phyloP scores from a whole-genome alignment of 1,284 basidiomycete genomes.

The Xanthoconium separans region DNA sequence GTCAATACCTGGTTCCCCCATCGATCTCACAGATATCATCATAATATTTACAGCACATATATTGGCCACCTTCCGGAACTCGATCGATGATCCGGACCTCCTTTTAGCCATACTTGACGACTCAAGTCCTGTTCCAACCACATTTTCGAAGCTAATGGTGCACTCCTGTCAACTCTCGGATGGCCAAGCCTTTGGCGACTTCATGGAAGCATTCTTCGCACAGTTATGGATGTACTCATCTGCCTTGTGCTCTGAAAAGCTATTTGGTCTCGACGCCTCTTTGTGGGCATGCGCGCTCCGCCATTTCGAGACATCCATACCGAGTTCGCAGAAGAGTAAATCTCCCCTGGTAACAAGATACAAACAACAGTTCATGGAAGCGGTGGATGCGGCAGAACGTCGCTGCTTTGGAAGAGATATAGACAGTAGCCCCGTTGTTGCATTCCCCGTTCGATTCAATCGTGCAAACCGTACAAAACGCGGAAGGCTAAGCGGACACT shows the following conservation, averaged over 20 bases:
- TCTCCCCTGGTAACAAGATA: constrained; percentile 32
- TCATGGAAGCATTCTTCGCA: constrained; percentile 25
- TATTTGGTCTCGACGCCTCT: constrained; percentile 47
- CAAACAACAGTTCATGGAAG: constrained; percentile 42
- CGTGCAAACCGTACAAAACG: constrained; percentile 5
- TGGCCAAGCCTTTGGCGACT: constrained; percentile 12
- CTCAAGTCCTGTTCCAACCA: constrained; percentile 31
- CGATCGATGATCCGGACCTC: not conserved
- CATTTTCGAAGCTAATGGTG: constrained; percentile 32
- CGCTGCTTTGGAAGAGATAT: constrained; percentile 37
- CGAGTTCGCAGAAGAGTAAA: constrained; percentile 14
- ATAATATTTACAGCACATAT: constrained; percentile 31
- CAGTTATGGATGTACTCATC: constrained; percentile 34
- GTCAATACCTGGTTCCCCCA: constrained; percentile 3
- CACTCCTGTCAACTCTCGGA: constrained; percentile 11
- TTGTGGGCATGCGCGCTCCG: constrained; percentile 53
- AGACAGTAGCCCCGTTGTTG: constrained; percentile 18
- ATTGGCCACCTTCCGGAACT: constrained; percentile 20
- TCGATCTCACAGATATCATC: constrained; percentile 33
- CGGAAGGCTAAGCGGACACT: constrained; percentile 31
- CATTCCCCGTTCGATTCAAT: constrained; percentile 4
- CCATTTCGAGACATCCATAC: constrained; percentile 40
- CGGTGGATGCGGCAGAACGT: constrained; percentile 49
- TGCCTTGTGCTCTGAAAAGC: constrained; percentile 33
- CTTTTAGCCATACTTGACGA: constrained; percentile 28